These are phyloP conservation scores for Nannochloris sp. DNA, from an alignment of 139 green algal genomes.

Conservation along the genomic window DNA sequence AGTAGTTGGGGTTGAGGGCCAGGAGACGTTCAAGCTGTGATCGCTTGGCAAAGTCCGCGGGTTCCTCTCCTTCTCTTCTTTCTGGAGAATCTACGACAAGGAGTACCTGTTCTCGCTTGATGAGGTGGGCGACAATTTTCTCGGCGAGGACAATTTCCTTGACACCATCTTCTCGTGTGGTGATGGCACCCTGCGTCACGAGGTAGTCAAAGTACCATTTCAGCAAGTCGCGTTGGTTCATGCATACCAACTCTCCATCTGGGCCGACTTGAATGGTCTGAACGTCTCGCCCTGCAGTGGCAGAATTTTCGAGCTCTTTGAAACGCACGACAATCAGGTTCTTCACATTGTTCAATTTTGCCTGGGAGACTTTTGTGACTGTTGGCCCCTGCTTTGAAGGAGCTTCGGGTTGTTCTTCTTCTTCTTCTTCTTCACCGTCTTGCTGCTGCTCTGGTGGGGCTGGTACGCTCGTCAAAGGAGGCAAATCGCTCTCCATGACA, in stretches of 20 bases:
- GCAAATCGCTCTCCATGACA: constrained; percentile 4
- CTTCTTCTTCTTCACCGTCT: constrained; percentile 7
- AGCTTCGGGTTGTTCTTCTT: not conserved
- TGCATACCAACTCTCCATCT: constrained; percentile 25
- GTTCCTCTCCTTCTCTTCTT: constrained; percentile 39
- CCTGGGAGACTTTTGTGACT: constrained; percentile 50
- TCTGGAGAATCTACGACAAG: constrained; percentile 56
- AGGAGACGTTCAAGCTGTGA: constrained; percentile 59
- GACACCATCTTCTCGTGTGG: constrained; percentile 31
- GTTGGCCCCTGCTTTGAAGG: not conserved
- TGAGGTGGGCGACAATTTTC: constrained; percentile 66
- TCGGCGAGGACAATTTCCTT: constrained; percentile 34
- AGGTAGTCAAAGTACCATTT: constrained; percentile 76
- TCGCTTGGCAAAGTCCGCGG: constrained; percentile 40
- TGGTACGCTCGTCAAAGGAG: constrained; percentile 4
- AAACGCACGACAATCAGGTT: constrained; percentile 52
- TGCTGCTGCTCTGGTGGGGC: constrained; percentile 20
- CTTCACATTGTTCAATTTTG: constrained; percentile 74
- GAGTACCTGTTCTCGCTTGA: constrained; percentile 48
- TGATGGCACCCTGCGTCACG: constrained; percentile 31
- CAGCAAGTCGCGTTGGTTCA: constrained; percentile 69
- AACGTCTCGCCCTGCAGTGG: not conserved
- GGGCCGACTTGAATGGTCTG: constrained; percentile 14
- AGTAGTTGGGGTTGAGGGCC: constrained; percentile 69
- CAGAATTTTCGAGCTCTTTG: constrained; percentile 36